A percentile compares a stretch with the other conserved stretches of the same genome.
These are phyloP conservation scores for Coleophoma eucalyptorum DNA, from an alignment of 2,329 filamentous ascomycete species.

Conservation along the genomic window DNA sequence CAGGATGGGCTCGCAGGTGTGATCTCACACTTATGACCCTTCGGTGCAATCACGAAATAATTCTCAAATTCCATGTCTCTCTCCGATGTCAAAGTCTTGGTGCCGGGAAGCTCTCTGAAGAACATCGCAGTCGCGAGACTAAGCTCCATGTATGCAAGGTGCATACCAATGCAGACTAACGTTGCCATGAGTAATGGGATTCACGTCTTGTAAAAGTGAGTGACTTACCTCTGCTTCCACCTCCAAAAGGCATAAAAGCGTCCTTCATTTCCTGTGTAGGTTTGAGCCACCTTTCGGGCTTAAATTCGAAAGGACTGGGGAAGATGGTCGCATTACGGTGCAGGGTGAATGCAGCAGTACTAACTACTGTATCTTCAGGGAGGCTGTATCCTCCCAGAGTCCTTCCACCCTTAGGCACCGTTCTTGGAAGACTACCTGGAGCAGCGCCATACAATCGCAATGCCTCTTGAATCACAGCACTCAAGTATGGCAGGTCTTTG, in stretches of 20 bases:
- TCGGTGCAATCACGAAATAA: constrained; percentile 30
- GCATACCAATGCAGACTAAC: constrained; percentile 48
- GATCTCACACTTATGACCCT: constrained; percentile 14
- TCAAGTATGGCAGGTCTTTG: constrained; percentile 25
- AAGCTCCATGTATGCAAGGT: constrained; percentile 53
- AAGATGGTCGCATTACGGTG: constrained; percentile 33
- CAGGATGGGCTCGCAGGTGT: too few relatives aligned
- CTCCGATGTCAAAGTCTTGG: constrained; percentile 31
- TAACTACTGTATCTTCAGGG: constrained; percentile 27
- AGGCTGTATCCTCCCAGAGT: constrained; percentile 27
- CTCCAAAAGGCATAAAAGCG: constrained; percentile 48
- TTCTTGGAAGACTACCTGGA: constrained; percentile 25
- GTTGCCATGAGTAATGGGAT: too few relatives aligned
- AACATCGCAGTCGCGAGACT: constrained; percentile 47
- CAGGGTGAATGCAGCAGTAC: constrained; percentile 32
- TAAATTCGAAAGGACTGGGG: constrained; percentile 27
- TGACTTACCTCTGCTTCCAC: constrained; percentile 39
- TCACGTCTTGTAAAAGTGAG: too few relatives aligned
- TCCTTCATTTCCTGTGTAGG: constrained; percentile 38
- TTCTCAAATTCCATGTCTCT: constrained; percentile 30
- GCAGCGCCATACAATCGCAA: constrained; percentile 30
- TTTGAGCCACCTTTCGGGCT: constrained; percentile 34
- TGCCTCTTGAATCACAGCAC: constrained; percentile 30
- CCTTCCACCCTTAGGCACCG: constrained; percentile 22
- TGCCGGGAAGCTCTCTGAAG: constrained; percentile 41